phyloP scores from a whole-genome alignment of 2,329 filamentous ascomycete species.

The Chaetomiaceae sp. region DNA sequence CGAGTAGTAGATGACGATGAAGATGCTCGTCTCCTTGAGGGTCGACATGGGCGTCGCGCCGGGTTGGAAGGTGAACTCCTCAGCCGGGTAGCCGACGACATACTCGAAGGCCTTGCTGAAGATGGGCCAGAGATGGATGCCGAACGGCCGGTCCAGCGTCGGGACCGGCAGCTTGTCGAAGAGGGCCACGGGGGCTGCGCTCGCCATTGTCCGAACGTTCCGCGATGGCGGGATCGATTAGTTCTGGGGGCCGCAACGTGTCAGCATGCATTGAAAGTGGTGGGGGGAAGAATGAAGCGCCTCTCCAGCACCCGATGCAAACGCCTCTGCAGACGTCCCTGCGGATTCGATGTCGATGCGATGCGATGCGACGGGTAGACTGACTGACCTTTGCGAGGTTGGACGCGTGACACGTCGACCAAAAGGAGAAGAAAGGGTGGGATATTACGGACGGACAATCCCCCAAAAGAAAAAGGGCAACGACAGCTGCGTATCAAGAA shows the following conservation, averaged over 20 bases:
- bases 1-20: constrained; percentile 84
- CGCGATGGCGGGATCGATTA: constrained; percentile 9
- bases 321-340: too few species aligned
- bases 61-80: constrained; percentile 78
- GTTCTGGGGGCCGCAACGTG: not conserved
- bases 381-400: constrained; percentile 5
- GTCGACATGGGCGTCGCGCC: constrained; percentile 88
- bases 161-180: constrained; percentile 54
- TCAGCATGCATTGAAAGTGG: constrained; percentile 12
- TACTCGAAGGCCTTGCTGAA: constrained; percentile 82
- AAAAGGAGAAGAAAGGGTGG: not conserved
- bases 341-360: too few species aligned
- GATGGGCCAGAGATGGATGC: constrained; percentile 86
- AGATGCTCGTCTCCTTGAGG: constrained; percentile 71
- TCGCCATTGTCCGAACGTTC: constrained; percentile 26
- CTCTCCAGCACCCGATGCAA: too few species aligned
- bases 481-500: constrained; percentile 26
- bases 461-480: constrained; percentile 11
- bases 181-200: constrained; percentile 37
- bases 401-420: constrained; percentile 10
- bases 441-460: constrained; percentile 11
- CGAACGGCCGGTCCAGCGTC: constrained; percentile 87
- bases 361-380: too few species aligned
- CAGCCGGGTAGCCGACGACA: constrained; percentile 73
- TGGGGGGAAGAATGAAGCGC: too few species aligned